These are phyloP conservation scores for Pugionium cornutum DNA, from an alignment of 345 rosid species.

Conservation along the genomic window DNA sequence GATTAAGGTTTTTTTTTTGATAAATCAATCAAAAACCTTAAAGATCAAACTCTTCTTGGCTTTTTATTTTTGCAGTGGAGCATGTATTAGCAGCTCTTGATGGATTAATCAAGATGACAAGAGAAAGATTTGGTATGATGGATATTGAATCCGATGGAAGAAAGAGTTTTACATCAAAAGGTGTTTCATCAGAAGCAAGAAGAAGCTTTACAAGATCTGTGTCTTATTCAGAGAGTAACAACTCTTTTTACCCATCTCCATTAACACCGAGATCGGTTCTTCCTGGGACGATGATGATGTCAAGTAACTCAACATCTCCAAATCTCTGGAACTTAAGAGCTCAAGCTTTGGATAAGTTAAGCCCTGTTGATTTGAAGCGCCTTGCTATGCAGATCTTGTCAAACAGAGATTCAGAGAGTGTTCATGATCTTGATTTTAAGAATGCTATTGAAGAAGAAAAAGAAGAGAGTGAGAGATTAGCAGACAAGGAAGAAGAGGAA, in stretches of 20 bases:
- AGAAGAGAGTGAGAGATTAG: slow-evolving; percentile 5
- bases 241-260: slow-evolving; percentile 44
- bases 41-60: neutral
- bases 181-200: slow-evolving; percentile 30
- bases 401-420: slow-evolving; percentile 31
- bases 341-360: slow-evolving; percentile 69
- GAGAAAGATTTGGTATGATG: slow-evolving; percentile 59
- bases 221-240: slow-evolving; percentile 45
- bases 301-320: slow-evolving; percentile 42
- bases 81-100: slow-evolving; percentile 58
- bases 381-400: slow-evolving; percentile 51
- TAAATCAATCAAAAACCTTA: no score
- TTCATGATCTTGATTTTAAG: slow-evolving; percentile 26
- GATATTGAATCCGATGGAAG: slow-evolving; percentile 46
- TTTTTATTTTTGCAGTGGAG: slow-evolving; percentile 46
- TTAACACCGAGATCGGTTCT: slow-evolving; percentile 48
- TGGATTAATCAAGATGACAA: slow-evolving; percentile 52
- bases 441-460: slow-evolving; percentile 34
- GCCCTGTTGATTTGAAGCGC: slow-evolving; percentile 64
- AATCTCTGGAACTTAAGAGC: slow-evolving; percentile 54
- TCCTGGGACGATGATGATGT: slow-evolving; percentile 33
- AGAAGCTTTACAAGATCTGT: slow-evolving; percentile 38
- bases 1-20: neutral
- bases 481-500: neutral
- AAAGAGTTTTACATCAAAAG: slow-evolving; percentile 32